Percentiles rank a stretch among this genome's conserved stretches.
phyloP scores from a whole-genome alignment of 495 filamentous ascomycete species.

The Astrothelium macrocarpum region DNA sequence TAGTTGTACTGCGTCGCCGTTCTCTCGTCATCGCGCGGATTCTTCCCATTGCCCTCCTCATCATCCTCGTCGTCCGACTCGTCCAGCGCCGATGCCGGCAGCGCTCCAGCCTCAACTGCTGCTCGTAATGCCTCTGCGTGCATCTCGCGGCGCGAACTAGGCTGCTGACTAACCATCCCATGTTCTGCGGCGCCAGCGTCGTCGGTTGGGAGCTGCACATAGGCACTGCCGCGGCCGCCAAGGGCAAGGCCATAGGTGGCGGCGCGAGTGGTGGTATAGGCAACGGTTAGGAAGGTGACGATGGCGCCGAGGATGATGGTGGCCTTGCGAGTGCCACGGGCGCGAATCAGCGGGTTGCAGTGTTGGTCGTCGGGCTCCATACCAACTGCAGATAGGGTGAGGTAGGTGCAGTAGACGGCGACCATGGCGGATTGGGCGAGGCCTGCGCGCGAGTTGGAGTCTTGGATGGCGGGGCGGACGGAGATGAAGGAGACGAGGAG shows the following conservation, averaged over 20 bases:
- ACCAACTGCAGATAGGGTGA: conserved; percentile 94
- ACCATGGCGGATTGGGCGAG: conserved; percentile 97
- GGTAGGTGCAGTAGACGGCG: conserved; percentile 93
- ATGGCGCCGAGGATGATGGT: conserved; percentile 86
- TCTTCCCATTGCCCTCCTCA: conserved; percentile 45
- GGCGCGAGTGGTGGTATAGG: conserved; percentile 93
- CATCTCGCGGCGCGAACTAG: conserved; percentile 74
- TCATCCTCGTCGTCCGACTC: conserved; percentile 63
- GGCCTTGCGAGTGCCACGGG: conserved; percentile 79
- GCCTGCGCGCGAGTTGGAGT: conserved; percentile 84
- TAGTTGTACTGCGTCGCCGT: conserved; percentile 91
- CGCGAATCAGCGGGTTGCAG: conserved; percentile 88
- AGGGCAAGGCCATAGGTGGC: conserved; percentile 89
- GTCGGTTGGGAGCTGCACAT: conserved; percentile 50
- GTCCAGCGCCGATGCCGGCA: conserved; percentile 84
- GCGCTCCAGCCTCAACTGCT: conserved; percentile 79
- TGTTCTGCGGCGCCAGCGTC: conserved; percentile 53
- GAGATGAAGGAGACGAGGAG: conserved; percentile 73
- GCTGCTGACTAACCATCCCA: conserved; percentile 82
- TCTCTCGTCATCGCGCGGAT: conserved; percentile 67
- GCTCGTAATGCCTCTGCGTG: conserved; percentile 80
- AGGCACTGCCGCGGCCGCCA: conserved; percentile 52
- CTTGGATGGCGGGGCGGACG: conserved; percentile 82
- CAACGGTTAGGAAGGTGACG: conserved; percentile 92
- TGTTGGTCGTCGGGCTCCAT: conserved; percentile 95